phyloP scores from a whole-genome alignment of 2,329 filamentous ascomycete species.

The Lachnellula subtilissima region DNA sequence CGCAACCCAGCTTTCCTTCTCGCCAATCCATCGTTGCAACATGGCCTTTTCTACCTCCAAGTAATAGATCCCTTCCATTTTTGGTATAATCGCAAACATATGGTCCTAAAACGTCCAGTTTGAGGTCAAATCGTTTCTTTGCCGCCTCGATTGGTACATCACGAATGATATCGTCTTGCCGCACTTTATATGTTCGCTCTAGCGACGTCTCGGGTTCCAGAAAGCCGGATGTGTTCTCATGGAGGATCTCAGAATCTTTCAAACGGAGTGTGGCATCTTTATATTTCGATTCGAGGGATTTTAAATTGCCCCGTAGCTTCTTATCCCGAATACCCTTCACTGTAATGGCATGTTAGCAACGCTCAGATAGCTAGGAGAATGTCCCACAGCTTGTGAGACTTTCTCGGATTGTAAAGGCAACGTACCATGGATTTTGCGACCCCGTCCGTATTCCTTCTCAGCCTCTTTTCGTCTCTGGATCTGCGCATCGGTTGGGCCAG shows the following conservation, averaged over 20 bases:
- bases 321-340: slow-evolving; percentile 75
- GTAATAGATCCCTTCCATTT: slow-evolving; percentile 78
- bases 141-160: slow-evolving; percentile 77
- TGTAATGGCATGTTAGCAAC: slow-evolving; percentile 51
- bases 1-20: slow-evolving; percentile 83
- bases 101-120: slow-evolving; percentile 75
- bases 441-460: slow-evolving; percentile 77
- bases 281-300: slow-evolving; percentile 75
- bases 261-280: slow-evolving; percentile 75
- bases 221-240: slow-evolving; percentile 82
- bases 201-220: slow-evolving; percentile 83
- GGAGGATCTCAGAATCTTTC: slow-evolving; percentile 90
- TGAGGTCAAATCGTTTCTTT: slow-evolving; percentile 89
- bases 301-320: slow-evolving; percentile 79
- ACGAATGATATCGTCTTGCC: slow-evolving; percentile 76
- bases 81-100: slow-evolving; percentile 86
- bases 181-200: slow-evolving; percentile 87
- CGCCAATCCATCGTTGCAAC: slow-evolving; percentile 96
- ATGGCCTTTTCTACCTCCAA: slow-evolving; percentile 90
- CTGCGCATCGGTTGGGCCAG: slow-evolving; percentile 22
- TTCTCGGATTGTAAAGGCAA: not conserved
- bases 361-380: slow-evolving; percentile 30
- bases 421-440: slow-evolving; percentile 58
- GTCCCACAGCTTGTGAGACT: not conserved
- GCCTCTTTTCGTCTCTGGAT: slow-evolving; percentile 54